Conservation (phyloP, 1,284 basidiomycete species). For the Athelia psychrophila region DNA sequence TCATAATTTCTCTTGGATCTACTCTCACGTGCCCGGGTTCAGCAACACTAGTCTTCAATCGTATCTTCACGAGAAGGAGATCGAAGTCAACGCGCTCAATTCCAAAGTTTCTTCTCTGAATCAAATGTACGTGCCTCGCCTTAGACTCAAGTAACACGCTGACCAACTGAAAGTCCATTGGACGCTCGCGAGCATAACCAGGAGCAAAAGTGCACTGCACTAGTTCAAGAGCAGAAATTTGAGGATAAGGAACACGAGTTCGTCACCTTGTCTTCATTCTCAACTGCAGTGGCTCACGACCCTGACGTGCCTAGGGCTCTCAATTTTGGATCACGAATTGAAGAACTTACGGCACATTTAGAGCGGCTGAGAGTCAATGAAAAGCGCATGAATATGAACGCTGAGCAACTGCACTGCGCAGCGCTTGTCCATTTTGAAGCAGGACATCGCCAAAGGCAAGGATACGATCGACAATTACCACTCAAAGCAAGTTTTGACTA, state of each 20-base stretch:
- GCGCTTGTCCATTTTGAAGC: background rate
- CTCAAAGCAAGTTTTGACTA: background rate
- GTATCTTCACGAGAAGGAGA: background rate
- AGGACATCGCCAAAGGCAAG: background rate
- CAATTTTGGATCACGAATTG: background rate
- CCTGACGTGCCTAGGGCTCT: background rate
- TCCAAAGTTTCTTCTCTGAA: background rate
- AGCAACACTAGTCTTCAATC: too few species aligned
- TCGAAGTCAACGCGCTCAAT: background rate
- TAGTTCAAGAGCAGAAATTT: background rate
- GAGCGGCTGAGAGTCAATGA: background rate
- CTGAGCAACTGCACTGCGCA: background rate
- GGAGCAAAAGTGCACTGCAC: background rate
- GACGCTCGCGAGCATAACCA: background rate
- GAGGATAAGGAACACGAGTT: background rate
- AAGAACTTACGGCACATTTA: background rate
- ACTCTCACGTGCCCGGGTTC: too few species aligned
- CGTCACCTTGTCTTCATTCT: background rate
- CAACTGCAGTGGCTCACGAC: too few species aligned
- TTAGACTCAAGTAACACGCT: background rate
- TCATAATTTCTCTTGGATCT: too few species aligned
- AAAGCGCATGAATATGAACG: background rate
- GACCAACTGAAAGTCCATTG: background rate
- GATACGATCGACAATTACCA: background rate
- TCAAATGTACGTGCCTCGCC: background rate